Evolutionary conservation across 495 filamentous ascomycete species (phyloP).

Genomic region (Arthonia radiata): DNA sequence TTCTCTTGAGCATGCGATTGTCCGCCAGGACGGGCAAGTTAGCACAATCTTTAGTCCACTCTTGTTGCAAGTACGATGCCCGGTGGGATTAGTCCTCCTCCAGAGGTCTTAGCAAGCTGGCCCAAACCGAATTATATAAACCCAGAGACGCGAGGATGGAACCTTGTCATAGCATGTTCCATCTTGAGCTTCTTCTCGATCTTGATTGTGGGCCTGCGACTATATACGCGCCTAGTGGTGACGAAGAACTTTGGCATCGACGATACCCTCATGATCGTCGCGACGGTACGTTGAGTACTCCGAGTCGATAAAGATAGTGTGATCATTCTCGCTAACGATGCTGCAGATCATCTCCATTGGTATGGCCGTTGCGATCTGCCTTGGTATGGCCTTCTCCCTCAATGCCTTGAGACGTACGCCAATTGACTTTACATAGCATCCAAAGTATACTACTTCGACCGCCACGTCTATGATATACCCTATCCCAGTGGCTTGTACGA

Average conservation of each 20-base stretch:
- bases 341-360: conserved; percentile 3
- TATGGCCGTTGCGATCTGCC: conserved; percentile 3
- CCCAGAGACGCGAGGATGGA: conserved; percentile 6
- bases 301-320: not conserved
- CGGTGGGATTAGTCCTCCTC: conserved; percentile 6
- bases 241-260: conserved; percentile 8
- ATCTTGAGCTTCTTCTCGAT: conserved; percentile 3
- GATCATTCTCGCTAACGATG: not conserved
- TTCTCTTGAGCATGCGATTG: too few relatives aligned
- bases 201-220: conserved; percentile 2
- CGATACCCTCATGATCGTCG: conserved; percentile 6
- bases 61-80: too few relatives aligned
- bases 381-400: too few relatives aligned
- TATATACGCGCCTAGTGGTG: conserved; percentile 7
- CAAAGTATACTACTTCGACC: conserved; percentile 7
- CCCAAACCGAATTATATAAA: conserved; percentile 8
- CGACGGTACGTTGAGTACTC: conserved; percentile 3
- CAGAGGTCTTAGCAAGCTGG: conserved; percentile 5
- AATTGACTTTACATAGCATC: not conserved
- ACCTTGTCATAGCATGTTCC: conserved; percentile 3
- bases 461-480: conserved; percentile 9
- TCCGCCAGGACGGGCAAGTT: too few relatives aligned
- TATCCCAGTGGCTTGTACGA: conserved; percentile 1
- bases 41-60: too few relatives aligned
- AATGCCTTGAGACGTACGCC: too few relatives aligned